Evolutionary conservation across 2,329 filamentous ascomycete genomes (phyloP).

Genomic region (Apiospora rasikravindrae): DNA sequence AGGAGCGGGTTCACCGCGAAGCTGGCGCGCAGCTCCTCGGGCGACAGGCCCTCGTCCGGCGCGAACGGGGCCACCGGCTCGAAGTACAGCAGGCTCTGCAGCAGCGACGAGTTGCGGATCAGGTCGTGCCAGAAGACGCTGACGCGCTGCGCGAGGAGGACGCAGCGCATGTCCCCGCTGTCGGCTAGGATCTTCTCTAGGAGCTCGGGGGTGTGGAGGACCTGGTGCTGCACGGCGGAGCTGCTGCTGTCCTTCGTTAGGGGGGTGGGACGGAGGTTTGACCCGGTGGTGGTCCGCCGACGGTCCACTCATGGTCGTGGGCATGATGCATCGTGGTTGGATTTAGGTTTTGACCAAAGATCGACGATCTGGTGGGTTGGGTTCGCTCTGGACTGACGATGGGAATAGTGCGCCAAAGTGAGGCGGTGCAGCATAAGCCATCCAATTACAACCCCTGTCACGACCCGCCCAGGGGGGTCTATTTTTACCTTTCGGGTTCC

Average conservation of each 20-base stretch:
- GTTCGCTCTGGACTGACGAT: neutral
- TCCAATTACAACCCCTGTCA: neutral
- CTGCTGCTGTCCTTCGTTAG: neutral
- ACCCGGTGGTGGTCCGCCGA: neutral
- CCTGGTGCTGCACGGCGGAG: neutral
- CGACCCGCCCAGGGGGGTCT: neutral
- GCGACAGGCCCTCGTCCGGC: neutral
- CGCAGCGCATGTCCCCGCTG: slow-evolving; percentile 8
- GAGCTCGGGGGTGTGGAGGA: neutral
- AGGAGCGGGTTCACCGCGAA: neutral
- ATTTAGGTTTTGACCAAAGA: neutral
- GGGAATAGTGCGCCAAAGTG: neutral
- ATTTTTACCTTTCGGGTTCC: no score
- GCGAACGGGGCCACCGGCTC: neutral
- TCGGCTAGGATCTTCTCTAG: neutral
- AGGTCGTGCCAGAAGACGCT: neutral
- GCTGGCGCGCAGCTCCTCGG: neutral
- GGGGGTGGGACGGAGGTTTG: neutral
- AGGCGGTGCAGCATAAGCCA: neutral
- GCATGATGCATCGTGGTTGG: neutral
- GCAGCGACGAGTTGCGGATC: neutral
- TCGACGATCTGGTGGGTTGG: neutral
- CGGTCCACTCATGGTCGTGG: neutral
- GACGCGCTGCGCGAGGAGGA: slow-evolving; percentile 7
- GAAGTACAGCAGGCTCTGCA: slow-evolving; percentile 4